Evolutionary conservation across 306 rosid genomes (phyloP).

Genomic region (Ceratonia siliqua): DNA sequence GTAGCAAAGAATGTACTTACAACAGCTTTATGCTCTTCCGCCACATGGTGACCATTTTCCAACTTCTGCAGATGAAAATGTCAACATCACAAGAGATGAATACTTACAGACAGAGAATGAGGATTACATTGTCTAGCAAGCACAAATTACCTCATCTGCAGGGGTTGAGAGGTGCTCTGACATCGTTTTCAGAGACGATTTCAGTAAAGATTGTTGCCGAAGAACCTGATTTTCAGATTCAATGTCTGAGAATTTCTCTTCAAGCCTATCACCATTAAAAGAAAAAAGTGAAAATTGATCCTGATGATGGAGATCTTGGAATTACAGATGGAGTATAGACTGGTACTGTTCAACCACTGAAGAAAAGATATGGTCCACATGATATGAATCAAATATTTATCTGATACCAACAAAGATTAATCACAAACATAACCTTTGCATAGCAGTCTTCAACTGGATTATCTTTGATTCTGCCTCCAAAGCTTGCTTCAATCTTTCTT

Average conservation of each 20-base stretch:
- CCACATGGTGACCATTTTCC: slow-evolving; percentile 80
- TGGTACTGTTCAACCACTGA: slow-evolving; percentile 8
- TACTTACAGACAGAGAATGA: slow-evolving; percentile 2
- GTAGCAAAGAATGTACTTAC: slow-evolving; percentile 48
- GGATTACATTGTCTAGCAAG: slow-evolving; percentile 22
- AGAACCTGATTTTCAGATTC: slow-evolving; percentile 90
- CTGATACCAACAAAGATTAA: slow-evolving; percentile 29
- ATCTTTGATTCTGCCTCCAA: slow-evolving; percentile 93
- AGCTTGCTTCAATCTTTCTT: slow-evolving; percentile 96
- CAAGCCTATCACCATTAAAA: slow-evolving; percentile 66
- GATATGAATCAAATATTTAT: slow-evolving; percentile 15
- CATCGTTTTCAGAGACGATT: slow-evolving; percentile 59
- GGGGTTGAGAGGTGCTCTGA: slow-evolving; percentile 70
- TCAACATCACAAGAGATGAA: slow-evolving; percentile 17
- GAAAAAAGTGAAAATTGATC: slow-evolving; percentile 31
- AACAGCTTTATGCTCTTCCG: slow-evolving; percentile 58
- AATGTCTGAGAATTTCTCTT: slow-evolving; percentile 80
- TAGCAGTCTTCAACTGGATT: slow-evolving; percentile 82
- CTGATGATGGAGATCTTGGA: slow-evolving; percentile 29
- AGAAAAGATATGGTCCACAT: slow-evolving; percentile 16
- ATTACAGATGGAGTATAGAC: slow-evolving; percentile 3
- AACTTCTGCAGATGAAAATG: slow-evolving; percentile 56
- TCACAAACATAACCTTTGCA: slow-evolving; percentile 76
- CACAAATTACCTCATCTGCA: slow-evolving; percentile 48
- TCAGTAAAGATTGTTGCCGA: slow-evolving; percentile 66